These are phyloP conservation scores for Aspergillus udagawae DNA, from an alignment of 2,329 filamentous ascomycete genomes.

Conservation along the genomic window DNA sequence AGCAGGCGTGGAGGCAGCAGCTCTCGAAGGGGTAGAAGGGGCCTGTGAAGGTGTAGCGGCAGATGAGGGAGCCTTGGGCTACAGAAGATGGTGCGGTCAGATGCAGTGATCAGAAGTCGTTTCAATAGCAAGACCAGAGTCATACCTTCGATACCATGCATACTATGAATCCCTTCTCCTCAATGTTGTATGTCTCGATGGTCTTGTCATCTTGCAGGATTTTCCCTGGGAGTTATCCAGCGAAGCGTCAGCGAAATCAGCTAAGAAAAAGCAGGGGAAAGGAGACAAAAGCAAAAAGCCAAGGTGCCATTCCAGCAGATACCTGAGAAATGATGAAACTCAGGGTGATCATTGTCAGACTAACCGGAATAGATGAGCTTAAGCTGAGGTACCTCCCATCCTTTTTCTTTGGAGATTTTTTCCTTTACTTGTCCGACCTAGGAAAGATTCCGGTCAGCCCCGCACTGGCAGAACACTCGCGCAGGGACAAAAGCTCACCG, in stretches of 20 bases:
- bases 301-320: neutral
- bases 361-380: conserved; percentile 98
- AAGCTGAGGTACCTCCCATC: conserved; percentile 84
- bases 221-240: conserved; percentile 63
- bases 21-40: conserved; percentile 38
- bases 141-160: conserved; percentile 96
- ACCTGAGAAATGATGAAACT: neutral
- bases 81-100: conserved; percentile 21
- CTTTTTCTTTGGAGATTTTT: conserved; percentile 87
- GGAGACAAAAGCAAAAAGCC: neutral
- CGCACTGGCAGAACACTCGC: conserved; percentile 23
- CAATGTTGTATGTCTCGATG: conserved; percentile 94
- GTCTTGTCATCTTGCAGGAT: conserved; percentile 97
- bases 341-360: conserved; percentile 23
- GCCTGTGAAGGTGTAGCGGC: conserved; percentile 31
- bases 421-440: conserved; percentile 89
- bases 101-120: neutral
- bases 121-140: neutral
- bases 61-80: conserved; percentile 66
- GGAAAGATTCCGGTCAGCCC: conserved; percentile 29
- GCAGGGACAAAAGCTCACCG: conserved; percentile 56
- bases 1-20: conserved; percentile 41
- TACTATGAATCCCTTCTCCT: conserved; percentile 98
- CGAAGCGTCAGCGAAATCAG: conserved; percentile 12
- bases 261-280: neutral